Evolutionary conservation across 2,329 filamentous ascomycete species (phyloP).

Genomic region (Chaetomiaceae sp.): DNA sequence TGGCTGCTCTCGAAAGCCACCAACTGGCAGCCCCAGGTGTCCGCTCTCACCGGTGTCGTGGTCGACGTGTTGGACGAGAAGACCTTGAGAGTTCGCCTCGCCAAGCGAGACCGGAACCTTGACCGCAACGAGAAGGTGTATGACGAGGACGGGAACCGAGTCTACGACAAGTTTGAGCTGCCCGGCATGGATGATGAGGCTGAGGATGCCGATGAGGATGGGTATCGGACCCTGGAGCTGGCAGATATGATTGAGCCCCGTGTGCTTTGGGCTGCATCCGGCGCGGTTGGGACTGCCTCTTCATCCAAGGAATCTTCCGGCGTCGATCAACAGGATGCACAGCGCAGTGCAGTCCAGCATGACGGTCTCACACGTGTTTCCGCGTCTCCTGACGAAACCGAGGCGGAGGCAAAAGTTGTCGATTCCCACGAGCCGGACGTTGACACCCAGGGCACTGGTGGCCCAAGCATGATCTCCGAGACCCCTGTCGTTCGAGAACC

Average conservation of each 20-base stretch:
- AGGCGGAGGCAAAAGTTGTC: background rate
- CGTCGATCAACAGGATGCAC: background rate
- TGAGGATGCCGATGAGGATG: slow-evolving; percentile 51
- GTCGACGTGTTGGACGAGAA: slow-evolving; percentile 51
- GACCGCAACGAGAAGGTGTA: slow-evolving; percentile 54
- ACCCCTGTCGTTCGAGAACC: slow-evolving; percentile 16
- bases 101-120: slow-evolving; percentile 60
- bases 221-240: slow-evolving; percentile 56
- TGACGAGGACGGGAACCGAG: slow-evolving; percentile 62
- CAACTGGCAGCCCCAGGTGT: slow-evolving; percentile 62
- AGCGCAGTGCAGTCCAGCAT: background rate
- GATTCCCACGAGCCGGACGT: background rate
- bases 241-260: slow-evolving; percentile 64
- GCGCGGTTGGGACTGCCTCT: background rate
- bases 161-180: slow-evolving; percentile 76
- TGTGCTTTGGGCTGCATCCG: slow-evolving; percentile 48
- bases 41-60: slow-evolving; percentile 62
- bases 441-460: background rate
- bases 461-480: slow-evolving; percentile 23
- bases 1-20: slow-evolving; percentile 57
- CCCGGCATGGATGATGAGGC: slow-evolving; percentile 57
- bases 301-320: background rate
- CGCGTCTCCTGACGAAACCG: background rate
- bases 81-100: slow-evolving; percentile 59
- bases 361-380: background rate